Evolutionary conservation across 2,329 filamentous ascomycete genomes (phyloP).

Genomic region (Colletotrichum magnum): DNA sequence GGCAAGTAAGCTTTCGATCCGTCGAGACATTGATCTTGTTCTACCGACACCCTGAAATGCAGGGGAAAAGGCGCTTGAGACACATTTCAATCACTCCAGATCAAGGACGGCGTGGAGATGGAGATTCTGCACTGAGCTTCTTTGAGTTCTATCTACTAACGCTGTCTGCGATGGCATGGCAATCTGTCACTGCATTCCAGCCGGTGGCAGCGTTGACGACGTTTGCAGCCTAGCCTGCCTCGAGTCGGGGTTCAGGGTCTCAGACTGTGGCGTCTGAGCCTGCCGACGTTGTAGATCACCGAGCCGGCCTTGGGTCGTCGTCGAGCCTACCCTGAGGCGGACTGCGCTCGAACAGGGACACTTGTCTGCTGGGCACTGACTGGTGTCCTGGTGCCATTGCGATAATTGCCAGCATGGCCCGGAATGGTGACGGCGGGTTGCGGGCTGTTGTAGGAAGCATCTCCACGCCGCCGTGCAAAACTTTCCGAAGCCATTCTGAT

Average conservation of each 20-base stretch:
- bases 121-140: background rate
- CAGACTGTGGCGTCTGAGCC: slow-evolving; percentile 17
- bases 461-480: no score
- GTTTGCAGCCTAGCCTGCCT: slow-evolving; percentile 19
- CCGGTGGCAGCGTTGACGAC: slow-evolving; percentile 12
- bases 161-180: background rate
- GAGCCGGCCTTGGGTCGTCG: slow-evolving; percentile 6
- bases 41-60: background rate
- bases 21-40: no score
- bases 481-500: no score
- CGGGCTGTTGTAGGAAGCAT: no score
- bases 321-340: slow-evolving; percentile 12
- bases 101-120: background rate
- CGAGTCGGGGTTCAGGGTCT: background rate
- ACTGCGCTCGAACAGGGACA: background rate
- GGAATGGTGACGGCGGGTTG: background rate
- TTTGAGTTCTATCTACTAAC: background rate
- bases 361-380: slow-evolving; percentile 3
- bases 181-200: slow-evolving; percentile 11
- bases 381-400: background rate
- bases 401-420: background rate
- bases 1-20: no score
- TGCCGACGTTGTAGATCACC: slow-evolving; percentile 31
- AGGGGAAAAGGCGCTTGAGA: background rate
- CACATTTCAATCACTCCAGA: background rate